Conservation (phyloP, 768 basidiomycete species). For the Lactifluus piperatus region DNA sequence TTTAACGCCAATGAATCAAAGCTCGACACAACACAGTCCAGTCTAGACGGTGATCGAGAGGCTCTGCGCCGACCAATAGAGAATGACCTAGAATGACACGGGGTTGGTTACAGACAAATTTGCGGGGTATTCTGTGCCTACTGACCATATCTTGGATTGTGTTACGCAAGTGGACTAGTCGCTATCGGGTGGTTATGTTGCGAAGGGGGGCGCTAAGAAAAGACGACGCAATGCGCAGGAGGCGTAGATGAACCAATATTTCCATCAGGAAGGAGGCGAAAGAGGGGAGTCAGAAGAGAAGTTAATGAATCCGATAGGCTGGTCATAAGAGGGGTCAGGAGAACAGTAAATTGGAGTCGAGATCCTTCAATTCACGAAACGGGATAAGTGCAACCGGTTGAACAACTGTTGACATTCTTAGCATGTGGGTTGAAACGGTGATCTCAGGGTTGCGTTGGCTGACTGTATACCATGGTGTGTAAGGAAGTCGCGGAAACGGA, state of each 20-base stretch:
- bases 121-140: constrained; percentile 9
- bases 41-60: constrained; percentile 15
- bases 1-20: constrained; percentile 11
- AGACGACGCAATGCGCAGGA: constrained; percentile 16
- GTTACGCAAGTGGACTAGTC: constrained; percentile 3
- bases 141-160: background rate
- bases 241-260: constrained; percentile 20
- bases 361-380: constrained; percentile 15
- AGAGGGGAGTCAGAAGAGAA: constrained; percentile 20
- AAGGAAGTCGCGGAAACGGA: constrained; percentile 18
- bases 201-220: constrained; percentile 5
- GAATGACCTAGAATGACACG: constrained; percentile 10
- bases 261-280: constrained; percentile 20
- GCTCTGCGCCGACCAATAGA: constrained; percentile 8
- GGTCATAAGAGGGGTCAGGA: constrained; percentile 19
- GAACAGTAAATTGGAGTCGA: constrained; percentile 6
- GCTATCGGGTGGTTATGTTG: constrained; percentile 14
- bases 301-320: constrained; percentile 14
- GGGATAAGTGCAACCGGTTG: constrained; percentile 7
- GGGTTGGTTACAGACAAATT: constrained; percentile 7
- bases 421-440: constrained; percentile 8
- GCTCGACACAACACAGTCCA: constrained; percentile 3
- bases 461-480: constrained; percentile 14
- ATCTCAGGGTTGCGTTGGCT: constrained; percentile 19
- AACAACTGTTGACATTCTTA: constrained; percentile 7